These are phyloP conservation scores for Zalaria sp. DNA, from an alignment of 2,329 filamentous ascomycete species.

Conservation along the genomic window DNA sequence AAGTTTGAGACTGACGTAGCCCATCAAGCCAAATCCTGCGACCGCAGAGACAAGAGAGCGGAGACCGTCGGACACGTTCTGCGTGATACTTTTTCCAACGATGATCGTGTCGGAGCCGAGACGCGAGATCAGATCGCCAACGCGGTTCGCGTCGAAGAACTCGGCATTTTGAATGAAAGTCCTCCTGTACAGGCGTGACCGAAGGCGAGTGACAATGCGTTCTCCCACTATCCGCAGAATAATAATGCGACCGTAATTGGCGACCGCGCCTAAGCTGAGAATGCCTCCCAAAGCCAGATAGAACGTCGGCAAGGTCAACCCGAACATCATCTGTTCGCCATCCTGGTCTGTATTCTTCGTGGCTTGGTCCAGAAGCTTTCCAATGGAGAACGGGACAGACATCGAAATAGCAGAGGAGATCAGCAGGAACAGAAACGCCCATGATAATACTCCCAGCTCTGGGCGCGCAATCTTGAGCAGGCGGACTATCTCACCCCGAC, in stretches of 20 bases:
- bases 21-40: constrained; percentile 84
- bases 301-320: constrained; percentile 74
- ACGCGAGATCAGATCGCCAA: constrained; percentile 89
- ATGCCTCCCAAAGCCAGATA: constrained; percentile 63
- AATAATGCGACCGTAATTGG: constrained; percentile 89
- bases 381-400: constrained; percentile 92
- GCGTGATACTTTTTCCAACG: constrained; percentile 95
- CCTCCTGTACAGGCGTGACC: constrained; percentile 77
- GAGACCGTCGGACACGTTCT: constrained; percentile 93
- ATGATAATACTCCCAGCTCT: constrained; percentile 62
- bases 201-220: constrained; percentile 77
- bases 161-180: constrained; percentile 97
- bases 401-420: constrained; percentile 88
- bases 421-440: constrained; percentile 74
- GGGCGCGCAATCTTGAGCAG: constrained; percentile 80
- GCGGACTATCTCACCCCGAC: constrained; percentile 66
- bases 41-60: constrained; percentile 78
- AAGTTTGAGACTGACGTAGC: constrained; percentile 84
- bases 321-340: constrained; percentile 52
- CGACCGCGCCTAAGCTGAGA: constrained; percentile 68
- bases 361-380: constrained; percentile 84
- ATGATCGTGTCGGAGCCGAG: constrained; percentile 94
- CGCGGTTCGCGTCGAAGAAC: constrained; percentile 95
- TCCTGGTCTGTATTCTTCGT: constrained; percentile 50
- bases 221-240: constrained; percentile 90